Evolutionary conservation across 345 rosid genomes (phyloP), one percentile per base, ranked within the genome.

Genomic region (Aquilaria yunnanensis): DNA sequence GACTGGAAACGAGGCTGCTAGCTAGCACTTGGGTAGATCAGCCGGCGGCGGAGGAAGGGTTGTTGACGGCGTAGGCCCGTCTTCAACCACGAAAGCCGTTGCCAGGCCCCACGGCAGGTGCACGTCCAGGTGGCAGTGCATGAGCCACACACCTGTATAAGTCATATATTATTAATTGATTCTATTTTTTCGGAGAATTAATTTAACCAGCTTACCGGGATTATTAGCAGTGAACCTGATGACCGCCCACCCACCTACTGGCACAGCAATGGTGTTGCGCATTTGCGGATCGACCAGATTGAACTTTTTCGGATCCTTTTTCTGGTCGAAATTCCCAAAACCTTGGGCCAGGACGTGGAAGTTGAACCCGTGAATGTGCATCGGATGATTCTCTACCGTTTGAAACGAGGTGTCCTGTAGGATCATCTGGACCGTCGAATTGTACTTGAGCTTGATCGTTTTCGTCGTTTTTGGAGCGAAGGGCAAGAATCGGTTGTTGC

Each of bases 331-430:
- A 59, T 86, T 90, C 32, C 99, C 99, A 56, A 94, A 94, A 13
- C 95, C 99, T 71, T 88, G 97, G 61, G 90, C 96, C 72, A 94
- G 2, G 0, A 94, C 88, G 54, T 88, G 83, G 68, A 94, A 94
- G 67, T 94, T 78, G 51, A 75, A 78, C 2, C 99, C 95, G 33
- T 94, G 99, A 10, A 94, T 32, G 47, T 94, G 99, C 74, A 90
- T 90, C 0, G 97, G 99, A 62, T 94, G 99, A 66, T 61, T 87
- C 83, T 94, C 99, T 1, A 68, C 60, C 0, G 62, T 80, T 0
- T 90, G 0, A 33, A 94, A 51, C 5, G 89, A 87, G 0, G 90
- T 90, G 82, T 94, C 80, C 60, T 94, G 99, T 6, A 88, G 14
- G 59, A 94, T 82, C 37, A 90, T 62, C 72, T 94, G 84, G 62